Conservation (phyloP, 1,284 basidiomycete genomes). For the Ustilago sp. region DNA sequence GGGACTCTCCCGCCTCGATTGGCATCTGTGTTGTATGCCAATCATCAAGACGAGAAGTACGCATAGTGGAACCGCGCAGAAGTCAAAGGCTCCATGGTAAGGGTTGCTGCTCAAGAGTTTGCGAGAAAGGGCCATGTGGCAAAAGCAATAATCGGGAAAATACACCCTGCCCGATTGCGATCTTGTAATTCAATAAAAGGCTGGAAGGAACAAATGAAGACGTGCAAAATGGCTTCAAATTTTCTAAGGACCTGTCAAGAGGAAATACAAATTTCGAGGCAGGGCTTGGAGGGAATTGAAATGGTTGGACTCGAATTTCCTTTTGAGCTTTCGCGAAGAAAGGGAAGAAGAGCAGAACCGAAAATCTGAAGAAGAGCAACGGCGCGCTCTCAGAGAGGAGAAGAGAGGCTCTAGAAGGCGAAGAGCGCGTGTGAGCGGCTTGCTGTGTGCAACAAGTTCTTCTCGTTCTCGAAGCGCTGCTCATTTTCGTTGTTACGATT, state of each 20-base stretch:
- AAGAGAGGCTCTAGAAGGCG: neutral
- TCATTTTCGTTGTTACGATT: constrained; percentile 3
- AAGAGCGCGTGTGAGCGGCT: constrained; percentile 7
- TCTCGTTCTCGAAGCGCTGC: neutral
- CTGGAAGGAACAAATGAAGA: constrained; percentile 1
- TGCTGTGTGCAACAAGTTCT: constrained; percentile 14
- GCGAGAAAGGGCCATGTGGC: neutral
- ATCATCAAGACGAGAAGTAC: no score
- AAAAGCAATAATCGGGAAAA: neutral
- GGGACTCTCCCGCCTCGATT: neutral
- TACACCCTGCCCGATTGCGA: neutral
- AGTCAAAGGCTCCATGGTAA: no score
- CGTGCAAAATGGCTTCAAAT: constrained; percentile 10
- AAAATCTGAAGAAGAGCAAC: constrained; percentile 17
- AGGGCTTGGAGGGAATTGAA: constrained; percentile 3
- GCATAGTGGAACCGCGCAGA: no score
- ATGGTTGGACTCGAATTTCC: neutral
- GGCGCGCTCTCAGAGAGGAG: constrained; percentile 8
- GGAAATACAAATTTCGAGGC: constrained; percentile 12
- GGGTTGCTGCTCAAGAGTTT: no score
- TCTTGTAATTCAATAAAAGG: neutral
- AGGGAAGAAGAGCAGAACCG: constrained; percentile 14
- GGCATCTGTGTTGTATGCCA: no score
- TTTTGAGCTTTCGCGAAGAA: constrained; percentile 21
- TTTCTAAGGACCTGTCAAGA: constrained; percentile 2